phyloP scores from a whole-genome alignment of 2,329 filamentous ascomycete species.

The Penicillium sp. region DNA sequence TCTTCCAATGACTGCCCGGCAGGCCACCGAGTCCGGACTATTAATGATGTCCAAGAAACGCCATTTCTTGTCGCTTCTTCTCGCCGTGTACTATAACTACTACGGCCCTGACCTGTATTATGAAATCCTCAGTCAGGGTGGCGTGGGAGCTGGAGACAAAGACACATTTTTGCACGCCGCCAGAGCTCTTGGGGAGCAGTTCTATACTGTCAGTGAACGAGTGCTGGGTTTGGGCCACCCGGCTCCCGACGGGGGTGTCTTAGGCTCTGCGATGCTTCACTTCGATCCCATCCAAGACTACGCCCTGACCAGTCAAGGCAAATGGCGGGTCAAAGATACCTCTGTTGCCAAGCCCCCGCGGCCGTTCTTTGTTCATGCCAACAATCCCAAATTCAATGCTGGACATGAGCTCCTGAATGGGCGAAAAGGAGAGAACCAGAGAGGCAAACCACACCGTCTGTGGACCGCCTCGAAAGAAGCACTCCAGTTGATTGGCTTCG shows the following conservation, averaged over 20 bases:
- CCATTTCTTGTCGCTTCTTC: conserved; percentile 28
- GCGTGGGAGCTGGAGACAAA: conserved; percentile 29
- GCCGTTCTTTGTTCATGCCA: conserved; percentile 34
- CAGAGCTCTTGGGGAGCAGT: conserved; percentile 19
- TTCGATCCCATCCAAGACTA: conserved; percentile 34
- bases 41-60: conserved; percentile 33
- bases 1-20: conserved; percentile 29
- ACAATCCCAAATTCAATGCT: conserved; percentile 34
- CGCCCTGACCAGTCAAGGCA: conserved; percentile 18
- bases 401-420: conserved; percentile 24
- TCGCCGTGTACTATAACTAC: conserved; percentile 33
- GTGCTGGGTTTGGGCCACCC: conserved; percentile 21
- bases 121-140: conserved; percentile 31
- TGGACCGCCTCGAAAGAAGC: conserved; percentile 28
- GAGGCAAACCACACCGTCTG: not conserved
- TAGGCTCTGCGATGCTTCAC: conserved; percentile 25
- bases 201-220: conserved; percentile 28
- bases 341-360: conserved; percentile 20
- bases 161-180: conserved; percentile 32
- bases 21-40: conserved; percentile 32
- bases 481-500: conserved; percentile 30
- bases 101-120: conserved; percentile 30
- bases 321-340: conserved; percentile 21
- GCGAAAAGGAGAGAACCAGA: conserved; percentile 18
- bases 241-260: conserved; percentile 10